Evolutionary conservation across 1,139 yeast genomes (phyloP).

Genomic region (Eremothecium gossypii): DNA sequence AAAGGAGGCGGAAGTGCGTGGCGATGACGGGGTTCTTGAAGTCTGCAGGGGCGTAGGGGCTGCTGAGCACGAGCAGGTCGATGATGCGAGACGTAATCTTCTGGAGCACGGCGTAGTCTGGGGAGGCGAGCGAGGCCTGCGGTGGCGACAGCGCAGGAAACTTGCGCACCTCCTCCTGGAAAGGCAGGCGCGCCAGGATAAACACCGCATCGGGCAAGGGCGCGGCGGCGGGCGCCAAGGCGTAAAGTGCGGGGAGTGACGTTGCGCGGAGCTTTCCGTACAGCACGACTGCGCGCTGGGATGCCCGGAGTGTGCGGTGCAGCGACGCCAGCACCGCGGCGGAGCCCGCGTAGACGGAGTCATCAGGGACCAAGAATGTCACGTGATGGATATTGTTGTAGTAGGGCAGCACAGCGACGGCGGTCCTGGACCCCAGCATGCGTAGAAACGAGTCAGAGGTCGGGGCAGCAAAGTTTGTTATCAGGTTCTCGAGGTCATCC

Average conservation of each 20-base stretch:
- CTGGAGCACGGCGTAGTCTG: constrained; percentile 29
- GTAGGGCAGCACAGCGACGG: constrained; percentile 37
- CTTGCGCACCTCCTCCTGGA: constrained; percentile 51
- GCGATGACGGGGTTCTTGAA: constrained; percentile 61
- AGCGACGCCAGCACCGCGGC: constrained; percentile 58
- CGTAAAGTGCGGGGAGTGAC: constrained; percentile 51
- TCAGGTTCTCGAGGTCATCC: constrained; percentile 29
- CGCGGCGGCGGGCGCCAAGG: constrained; percentile 46
- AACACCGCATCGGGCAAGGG: constrained; percentile 42
- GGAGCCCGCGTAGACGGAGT: constrained; percentile 52
- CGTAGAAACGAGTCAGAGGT: constrained; percentile 37
- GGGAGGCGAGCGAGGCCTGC: constrained; percentile 15
- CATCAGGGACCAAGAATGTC: constrained; percentile 51
- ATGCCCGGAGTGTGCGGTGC: constrained; percentile 47
- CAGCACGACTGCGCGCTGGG: constrained; percentile 52
- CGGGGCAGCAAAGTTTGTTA: constrained; percentile 32
- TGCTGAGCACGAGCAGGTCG: constrained; percentile 34
- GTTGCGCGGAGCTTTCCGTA: constrained; percentile 58
- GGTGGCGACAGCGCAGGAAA: constrained; percentile 32
- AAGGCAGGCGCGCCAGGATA: constrained; percentile 49
- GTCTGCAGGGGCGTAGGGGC: constrained; percentile 48
- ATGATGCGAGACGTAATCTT: constrained; percentile 35
- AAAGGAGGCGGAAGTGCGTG: constrained; percentile 55
- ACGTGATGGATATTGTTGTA: constrained; percentile 48
- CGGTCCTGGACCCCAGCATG: constrained; percentile 57